Conservation (phyloP, 331 rosid genomes). For the Dryas integrifolia region DNA sequence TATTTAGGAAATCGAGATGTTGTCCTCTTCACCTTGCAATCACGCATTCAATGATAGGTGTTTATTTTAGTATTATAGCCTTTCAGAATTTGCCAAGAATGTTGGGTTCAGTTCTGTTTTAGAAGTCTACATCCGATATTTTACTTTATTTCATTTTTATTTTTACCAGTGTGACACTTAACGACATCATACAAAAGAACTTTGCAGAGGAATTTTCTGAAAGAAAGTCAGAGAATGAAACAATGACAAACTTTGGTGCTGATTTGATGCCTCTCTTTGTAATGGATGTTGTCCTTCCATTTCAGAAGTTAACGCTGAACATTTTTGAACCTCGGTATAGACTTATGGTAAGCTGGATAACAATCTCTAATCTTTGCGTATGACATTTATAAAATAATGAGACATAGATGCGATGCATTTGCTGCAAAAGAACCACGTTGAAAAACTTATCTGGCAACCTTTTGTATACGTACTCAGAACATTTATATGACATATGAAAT, state of each 20-base stretch:
- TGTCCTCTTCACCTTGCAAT: background rate
- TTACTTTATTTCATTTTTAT: conserved; percentile 33
- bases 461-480: background rate
- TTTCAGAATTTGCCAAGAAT: conserved; percentile 15
- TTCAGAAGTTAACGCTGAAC: conserved; percentile 87
- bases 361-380: conserved; percentile 12
- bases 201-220: conserved; percentile 90
- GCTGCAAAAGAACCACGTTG: background rate
- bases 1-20: conserved; percentile 13
- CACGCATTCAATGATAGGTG: conserved; percentile 11
- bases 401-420: background rate
- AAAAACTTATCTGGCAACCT: background rate
- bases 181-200: conserved; percentile 81
- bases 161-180: conserved; percentile 77
- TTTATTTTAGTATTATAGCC: conserved; percentile 11
- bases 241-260: conserved; percentile 56
- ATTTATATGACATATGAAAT: background rate
- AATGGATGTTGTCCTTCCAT: conserved; percentile 95
- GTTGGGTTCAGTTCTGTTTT: conserved; percentile 12
- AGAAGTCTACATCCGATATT: conserved; percentile 10
- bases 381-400: background rate
- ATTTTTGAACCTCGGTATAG: conserved; percentile 99
- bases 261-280: conserved; percentile 97
- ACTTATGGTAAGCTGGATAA: conserved; percentile 77
- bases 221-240: conserved; percentile 78